Percentiles rank a stretch among this genome's conserved stretches.
Evolutionary conservation across 192 early-diverging fungal species (phyloP).

Genomic region (Dispira parvispora): DNA sequence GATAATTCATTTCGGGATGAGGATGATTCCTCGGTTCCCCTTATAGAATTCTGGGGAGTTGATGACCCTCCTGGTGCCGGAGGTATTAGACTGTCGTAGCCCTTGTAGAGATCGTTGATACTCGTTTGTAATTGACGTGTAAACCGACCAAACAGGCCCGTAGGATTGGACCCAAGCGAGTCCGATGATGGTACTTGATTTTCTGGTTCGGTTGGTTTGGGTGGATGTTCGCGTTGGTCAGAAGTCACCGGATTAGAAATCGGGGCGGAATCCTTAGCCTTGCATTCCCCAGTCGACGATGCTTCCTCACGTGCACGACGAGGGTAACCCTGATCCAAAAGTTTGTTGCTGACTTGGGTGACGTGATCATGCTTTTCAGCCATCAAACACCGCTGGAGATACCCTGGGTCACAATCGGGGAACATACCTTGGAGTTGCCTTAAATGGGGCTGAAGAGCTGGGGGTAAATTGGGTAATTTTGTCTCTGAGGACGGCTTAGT

Average conservation of each 20-base stretch:
- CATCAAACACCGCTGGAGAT: constrained; percentile 30
- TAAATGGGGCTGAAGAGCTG: constrained; percentile 7
- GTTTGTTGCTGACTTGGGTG: constrained; percentile 34
- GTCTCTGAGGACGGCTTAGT: not conserved
- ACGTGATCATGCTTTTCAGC: constrained; percentile 33
- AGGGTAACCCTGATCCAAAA: constrained; percentile 41
- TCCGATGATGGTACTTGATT: too few species aligned
- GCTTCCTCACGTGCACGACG: constrained; percentile 4
- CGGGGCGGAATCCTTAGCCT: not conserved
- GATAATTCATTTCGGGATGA: too few species aligned
- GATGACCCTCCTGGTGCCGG: not conserved
- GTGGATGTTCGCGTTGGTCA: too few species aligned
- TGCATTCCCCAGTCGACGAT: not conserved
- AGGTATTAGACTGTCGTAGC: not conserved
- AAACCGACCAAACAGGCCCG: constrained; percentile 9
- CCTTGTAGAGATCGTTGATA: not conserved
- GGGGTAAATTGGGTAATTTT: not conserved
- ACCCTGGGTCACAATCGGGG: constrained; percentile 42
- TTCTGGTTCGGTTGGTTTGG: too few species aligned
- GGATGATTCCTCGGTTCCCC: not conserved
- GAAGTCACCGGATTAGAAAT: too few species aligned
- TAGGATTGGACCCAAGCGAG: too few species aligned
- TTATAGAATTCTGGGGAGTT: not conserved
- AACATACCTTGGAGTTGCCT: constrained; percentile 35
- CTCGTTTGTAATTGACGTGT: not conserved